Conservation (phyloP, 108 stramenopile genomes). For the Fragilariopsis cylindrus region DNA sequence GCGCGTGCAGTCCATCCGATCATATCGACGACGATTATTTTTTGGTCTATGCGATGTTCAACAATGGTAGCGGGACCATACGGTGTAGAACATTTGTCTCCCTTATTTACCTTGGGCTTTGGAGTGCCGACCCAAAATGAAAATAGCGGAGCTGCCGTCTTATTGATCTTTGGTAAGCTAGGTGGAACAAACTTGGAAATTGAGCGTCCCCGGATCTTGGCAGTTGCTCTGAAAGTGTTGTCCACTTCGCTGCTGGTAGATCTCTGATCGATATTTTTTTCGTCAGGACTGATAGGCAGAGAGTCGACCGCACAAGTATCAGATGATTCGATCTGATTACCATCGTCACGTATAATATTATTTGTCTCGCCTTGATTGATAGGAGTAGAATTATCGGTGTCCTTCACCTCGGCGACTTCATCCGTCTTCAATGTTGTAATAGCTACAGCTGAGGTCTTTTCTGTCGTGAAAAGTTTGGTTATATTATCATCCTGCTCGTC, state of each 20-base stretch:
- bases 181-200: conserved; percentile 77
- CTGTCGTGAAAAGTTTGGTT: background rate
- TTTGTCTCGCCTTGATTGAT: no score
- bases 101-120: conserved; percentile 25
- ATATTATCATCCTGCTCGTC: background rate
- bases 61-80: conserved; percentile 75
- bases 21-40: conserved; percentile 77
- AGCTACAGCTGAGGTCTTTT: no score
- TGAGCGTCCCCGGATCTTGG: conserved; percentile 56
- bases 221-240: conserved; percentile 30
- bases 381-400: no score
- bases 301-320: no score
- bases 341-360: no score
- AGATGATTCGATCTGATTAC: no score
- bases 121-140: conserved; percentile 56
- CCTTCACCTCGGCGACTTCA: no score
- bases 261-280: conserved; percentile 2
- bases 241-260: background rate
- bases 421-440: no score
- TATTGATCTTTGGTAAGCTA: conserved; percentile 55
- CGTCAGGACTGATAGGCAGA: background rate
- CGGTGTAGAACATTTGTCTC: conserved; percentile 78
- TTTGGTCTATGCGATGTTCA: conserved; percentile 58
- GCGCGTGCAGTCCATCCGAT: conserved; percentile 69
- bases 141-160: conserved; percentile 63